These are phyloP conservation scores for Scytalidium sp. DNA, from an alignment of 2,329 filamentous ascomycete species.

Conservation along the genomic window DNA sequence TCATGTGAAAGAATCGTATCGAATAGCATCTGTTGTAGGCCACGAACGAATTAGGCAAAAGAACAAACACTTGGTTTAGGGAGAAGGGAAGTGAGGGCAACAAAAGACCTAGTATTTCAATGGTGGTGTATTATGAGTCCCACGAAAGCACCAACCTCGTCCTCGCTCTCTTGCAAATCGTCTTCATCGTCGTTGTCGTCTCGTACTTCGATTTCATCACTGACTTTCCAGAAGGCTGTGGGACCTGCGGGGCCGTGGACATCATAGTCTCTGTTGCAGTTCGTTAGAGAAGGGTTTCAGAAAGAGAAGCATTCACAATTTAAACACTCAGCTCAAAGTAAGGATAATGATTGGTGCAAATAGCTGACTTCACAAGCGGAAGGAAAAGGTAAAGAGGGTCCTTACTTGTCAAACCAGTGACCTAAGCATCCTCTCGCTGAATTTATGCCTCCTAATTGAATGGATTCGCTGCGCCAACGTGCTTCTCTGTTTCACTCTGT, in stretches of 20 bases:
- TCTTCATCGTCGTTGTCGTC: conserved; percentile 3
- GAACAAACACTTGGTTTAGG: background rate
- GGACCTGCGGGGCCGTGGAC: conserved; percentile 68
- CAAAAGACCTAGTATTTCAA: background rate
- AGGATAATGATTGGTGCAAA: background rate
- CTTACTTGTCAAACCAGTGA: conserved; percentile 74
- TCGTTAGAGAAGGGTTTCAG: background rate
- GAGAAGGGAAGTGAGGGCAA: background rate
- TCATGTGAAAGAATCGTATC: background rate
- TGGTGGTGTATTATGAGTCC: background rate
- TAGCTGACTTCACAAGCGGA: background rate
- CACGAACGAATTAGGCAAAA: background rate
- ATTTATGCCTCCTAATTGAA: conserved; percentile 67
- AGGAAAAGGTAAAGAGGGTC: conserved; percentile 4
- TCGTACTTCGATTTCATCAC: conserved; percentile 36
- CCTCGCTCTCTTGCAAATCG: background rate
- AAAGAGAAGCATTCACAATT: too few species aligned
- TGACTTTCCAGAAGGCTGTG: conserved; percentile 75
- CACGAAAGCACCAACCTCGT: background rate
- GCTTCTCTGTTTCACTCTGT: conserved; percentile 53
- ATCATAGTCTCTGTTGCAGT: conserved; percentile 58
- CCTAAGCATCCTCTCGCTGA: conserved; percentile 68
- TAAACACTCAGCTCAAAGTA: too few species aligned
- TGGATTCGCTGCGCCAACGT: conserved; percentile 72
- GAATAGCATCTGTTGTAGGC: background rate